These are phyloP conservation scores for Chaetomium olivaceum DNA, from an alignment of 2,329 filamentous ascomycete species.

Conservation along the genomic window DNA sequence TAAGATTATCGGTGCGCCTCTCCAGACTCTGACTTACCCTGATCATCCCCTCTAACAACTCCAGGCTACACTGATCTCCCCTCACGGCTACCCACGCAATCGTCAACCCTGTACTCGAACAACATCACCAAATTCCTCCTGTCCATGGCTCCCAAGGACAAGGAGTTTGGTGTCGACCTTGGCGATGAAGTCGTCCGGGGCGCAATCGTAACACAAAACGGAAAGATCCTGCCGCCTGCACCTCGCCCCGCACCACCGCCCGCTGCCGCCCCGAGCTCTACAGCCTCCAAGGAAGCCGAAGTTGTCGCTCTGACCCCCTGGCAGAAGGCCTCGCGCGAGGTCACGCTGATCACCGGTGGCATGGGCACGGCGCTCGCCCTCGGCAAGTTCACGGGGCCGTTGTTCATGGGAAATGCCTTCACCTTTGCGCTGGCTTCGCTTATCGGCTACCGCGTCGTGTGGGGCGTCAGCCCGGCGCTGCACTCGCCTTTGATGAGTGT, in stretches of 20 bases:
- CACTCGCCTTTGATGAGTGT: conserved; percentile 92
- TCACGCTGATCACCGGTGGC: conserved; percentile 70
- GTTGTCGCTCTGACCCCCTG: conserved; percentile 74
- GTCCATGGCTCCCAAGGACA: conserved; percentile 76
- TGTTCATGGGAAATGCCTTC: conserved; percentile 88
- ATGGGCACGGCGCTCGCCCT: conserved; percentile 75
- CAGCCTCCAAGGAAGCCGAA: conserved; percentile 58
- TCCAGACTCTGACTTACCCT: not conserved
- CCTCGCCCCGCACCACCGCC: conserved; percentile 66
- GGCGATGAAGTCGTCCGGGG: conserved; percentile 84
- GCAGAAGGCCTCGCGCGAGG: conserved; percentile 76
- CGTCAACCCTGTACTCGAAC: conserved; percentile 88
- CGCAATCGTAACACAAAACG: conserved; percentile 77
- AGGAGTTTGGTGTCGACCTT: conserved; percentile 77
- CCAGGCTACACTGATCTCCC: conserved; percentile 82
- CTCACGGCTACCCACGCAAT: conserved; percentile 82
- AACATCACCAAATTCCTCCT: conserved; percentile 88
- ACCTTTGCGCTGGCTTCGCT: conserved; percentile 81
- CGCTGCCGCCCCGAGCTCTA: conserved; percentile 52
- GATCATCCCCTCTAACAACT: conserved; percentile 31
- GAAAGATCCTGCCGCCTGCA: conserved; percentile 72
- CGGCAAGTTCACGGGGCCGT: conserved; percentile 75
- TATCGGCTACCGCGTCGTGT: conserved; percentile 85
- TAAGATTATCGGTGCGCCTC: conserved; percentile 71
- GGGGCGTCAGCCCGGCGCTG: conserved; percentile 80